These are phyloP conservation scores for Candida pini DNA, from an alignment of 805 yeast species.

Conservation along the genomic window DNA sequence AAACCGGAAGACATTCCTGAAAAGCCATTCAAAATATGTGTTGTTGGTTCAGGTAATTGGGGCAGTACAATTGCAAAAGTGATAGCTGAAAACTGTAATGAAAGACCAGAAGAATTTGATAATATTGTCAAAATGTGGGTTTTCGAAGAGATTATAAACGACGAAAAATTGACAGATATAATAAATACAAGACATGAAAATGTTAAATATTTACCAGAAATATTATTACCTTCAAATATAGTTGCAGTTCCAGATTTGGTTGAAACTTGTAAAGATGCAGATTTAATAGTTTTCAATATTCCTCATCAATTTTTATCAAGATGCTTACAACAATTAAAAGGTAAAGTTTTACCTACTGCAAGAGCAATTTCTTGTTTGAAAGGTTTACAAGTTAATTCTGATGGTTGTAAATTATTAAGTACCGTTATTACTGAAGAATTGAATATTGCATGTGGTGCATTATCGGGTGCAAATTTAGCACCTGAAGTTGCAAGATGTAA, in stretches of 20 bases:
- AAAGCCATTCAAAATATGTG: slow-evolving; percentile 50
- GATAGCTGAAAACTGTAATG: slow-evolving; percentile 78
- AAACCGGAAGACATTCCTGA: slow-evolving; percentile 20
- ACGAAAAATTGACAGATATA: slow-evolving; percentile 78
- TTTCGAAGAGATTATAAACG: slow-evolving; percentile 76
- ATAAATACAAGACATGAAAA: slow-evolving; percentile 90
- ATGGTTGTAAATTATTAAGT: slow-evolving; percentile 81
- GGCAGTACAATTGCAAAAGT: slow-evolving; percentile 97
- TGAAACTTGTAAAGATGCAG: slow-evolving; percentile 74
- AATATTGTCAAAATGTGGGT: slow-evolving; percentile 94
- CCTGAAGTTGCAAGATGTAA: slow-evolving; percentile 93
- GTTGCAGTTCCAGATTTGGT: slow-evolving; percentile 81
- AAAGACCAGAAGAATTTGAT: slow-evolving; percentile 67
- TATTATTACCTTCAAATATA: slow-evolving; percentile 79
- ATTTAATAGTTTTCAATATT: slow-evolving; percentile 85
- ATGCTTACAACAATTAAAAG: slow-evolving; percentile 70
- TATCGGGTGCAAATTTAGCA: slow-evolving; percentile 96
- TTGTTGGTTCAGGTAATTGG: slow-evolving; percentile 97
- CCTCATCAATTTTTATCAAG: slow-evolving; percentile 93
- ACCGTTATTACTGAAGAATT: slow-evolving; percentile 73
- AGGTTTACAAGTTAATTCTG: slow-evolving; percentile 83
- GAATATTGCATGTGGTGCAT: slow-evolving; percentile 90
- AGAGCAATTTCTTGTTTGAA: slow-evolving; percentile 94
- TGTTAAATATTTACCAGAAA: slow-evolving; percentile 89
- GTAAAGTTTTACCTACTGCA: slow-evolving; percentile 60